Conservation (phyloP, 805 yeast genomes). For the Ogataea saltuana region DNA sequence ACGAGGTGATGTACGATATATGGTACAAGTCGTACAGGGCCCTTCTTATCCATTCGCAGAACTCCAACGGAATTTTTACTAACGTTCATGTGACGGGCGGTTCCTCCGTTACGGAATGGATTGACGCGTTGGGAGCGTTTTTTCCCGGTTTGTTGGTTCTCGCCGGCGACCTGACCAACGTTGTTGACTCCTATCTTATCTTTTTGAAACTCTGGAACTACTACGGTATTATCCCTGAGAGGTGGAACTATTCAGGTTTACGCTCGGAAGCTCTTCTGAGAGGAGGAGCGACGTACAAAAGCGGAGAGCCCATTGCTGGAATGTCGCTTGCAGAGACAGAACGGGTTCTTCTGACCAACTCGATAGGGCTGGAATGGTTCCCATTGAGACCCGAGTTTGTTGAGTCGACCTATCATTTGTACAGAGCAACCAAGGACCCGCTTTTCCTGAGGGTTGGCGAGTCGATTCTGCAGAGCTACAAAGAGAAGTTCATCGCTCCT, state of each 20-base stretch:
- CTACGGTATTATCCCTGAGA: slow-evolving; percentile 82
- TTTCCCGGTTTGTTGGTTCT: slow-evolving; percentile 84
- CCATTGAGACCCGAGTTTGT: slow-evolving; percentile 91
- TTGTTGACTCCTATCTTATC: slow-evolving; percentile 58
- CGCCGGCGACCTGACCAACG: slow-evolving; percentile 71
- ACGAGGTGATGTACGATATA: slow-evolving; percentile 48
- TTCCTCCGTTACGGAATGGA: slow-evolving; percentile 57
- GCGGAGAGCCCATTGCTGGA: slow-evolving; percentile 25
- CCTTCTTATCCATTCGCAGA: slow-evolving; percentile 51
- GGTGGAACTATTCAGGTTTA: slow-evolving; percentile 59
- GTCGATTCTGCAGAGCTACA: slow-evolving; percentile 56
- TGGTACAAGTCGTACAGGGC: slow-evolving; percentile 66
- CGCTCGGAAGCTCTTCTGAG: slow-evolving; percentile 24
- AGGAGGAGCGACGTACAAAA: slow-evolving; percentile 15
- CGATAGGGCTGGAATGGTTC: slow-evolving; percentile 78
- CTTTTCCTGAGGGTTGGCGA: slow-evolving; percentile 76
- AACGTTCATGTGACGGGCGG: slow-evolving; percentile 63
- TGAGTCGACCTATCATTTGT: slow-evolving; percentile 83
- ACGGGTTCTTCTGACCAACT: slow-evolving; percentile 31
- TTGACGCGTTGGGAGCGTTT: slow-evolving; percentile 84
- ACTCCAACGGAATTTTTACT: slow-evolving; percentile 35
- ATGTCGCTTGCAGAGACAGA: slow-evolving; percentile 26
- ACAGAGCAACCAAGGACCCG: slow-evolving; percentile 84
- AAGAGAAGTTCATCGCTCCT: slow-evolving; percentile 49
- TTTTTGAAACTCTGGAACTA: slow-evolving; percentile 77